Base-by-base conservation (phyloP, 2,329 filamentous ascomycete species). In the Alternaria angustiovoidea region DNA sequence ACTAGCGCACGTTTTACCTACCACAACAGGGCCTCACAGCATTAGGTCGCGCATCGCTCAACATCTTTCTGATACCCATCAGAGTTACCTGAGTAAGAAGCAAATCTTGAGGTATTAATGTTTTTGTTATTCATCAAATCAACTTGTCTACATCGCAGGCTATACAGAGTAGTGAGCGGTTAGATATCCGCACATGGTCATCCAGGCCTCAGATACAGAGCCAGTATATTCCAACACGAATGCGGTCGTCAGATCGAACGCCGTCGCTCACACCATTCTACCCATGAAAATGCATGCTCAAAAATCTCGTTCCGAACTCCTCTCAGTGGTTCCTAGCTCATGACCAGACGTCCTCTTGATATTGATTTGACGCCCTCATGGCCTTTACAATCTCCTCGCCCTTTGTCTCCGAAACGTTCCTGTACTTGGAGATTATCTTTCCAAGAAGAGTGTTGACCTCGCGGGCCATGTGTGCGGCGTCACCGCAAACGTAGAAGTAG, bases 401-500 rank as follows among this genome's bases (percentile, higher is more conserved):
- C 86, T 97, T 97, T 65, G 90, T 84, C 73, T 94, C 90, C 2
- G 92, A 85, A 59, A 98, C 86, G 51, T 91, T 91, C 54, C 95
- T 88, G 79, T 96, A 87, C 76, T 94, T 88, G 26, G 93, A 85
- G 70, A 99, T 89, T 74, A 98, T 96, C 77, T 96, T 89, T 26
- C 86, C 90, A 43, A 99, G 85, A n/a, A 93, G 88, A 24, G 89
- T 85, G 78, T 96, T 97, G 74, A 97, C 93, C 78, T 96, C 94
- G 59, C 94, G 89, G 47, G 94, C 94, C 94, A 97, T 97, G 83
- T 97, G 94, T 57, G 95, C 92, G 0, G 96, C 96, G 77, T 99
- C 95, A 81, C 95, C 95, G 74, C 96, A 99, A 59, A 99, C 94
- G 79, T 99, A 99, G 79, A 99, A 94, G 81, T 95, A 97, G 5